A percentile compares a stretch with the other conserved stretches of the same genome.
Evolutionary conservation across 2,329 filamentous ascomycete species (phyloP).

Genomic region (Chaetothyriales sp.): DNA sequence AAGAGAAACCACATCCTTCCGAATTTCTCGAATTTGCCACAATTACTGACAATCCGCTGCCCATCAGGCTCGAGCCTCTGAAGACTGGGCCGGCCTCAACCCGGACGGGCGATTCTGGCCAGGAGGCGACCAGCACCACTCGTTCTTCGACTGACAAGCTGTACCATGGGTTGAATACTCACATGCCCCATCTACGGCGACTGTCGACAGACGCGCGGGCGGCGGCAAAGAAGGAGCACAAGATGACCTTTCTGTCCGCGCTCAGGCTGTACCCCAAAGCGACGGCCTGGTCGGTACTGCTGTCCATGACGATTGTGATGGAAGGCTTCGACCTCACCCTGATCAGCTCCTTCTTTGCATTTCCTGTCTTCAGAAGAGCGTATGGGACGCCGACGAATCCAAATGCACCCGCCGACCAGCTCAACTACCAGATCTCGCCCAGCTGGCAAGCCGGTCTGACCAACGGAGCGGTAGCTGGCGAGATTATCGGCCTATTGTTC

Average conservation of each 20-base stretch:
- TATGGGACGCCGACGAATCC: slow-evolving; percentile 9
- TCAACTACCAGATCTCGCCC: slow-evolving; percentile 35
- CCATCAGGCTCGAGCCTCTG: slow-evolving; percentile 6
- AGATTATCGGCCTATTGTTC: slow-evolving; percentile 51
- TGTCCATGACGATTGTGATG: slow-evolving; percentile 20
- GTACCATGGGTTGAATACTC: slow-evolving; percentile 10
- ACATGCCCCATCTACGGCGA: slow-evolving; percentile 13
- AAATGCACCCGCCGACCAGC: slow-evolving; percentile 25
- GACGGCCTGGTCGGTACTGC: slow-evolving; percentile 18
- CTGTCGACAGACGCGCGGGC: slow-evolving; percentile 14
- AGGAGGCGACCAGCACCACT: slow-evolving; percentile 3
- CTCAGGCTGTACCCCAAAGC: slow-evolving; percentile 19
- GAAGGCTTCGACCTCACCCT: slow-evolving; percentile 21
- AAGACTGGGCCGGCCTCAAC: not conserved
- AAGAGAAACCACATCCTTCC: slow-evolving; percentile 12
- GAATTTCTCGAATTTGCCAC: slow-evolving; percentile 14
- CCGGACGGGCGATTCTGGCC: not conserved
- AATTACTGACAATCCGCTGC: not conserved
- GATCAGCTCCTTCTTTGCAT: slow-evolving; percentile 20
- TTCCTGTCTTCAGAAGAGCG: slow-evolving; percentile 22
- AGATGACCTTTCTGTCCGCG: slow-evolving; percentile 17
- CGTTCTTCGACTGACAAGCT: slow-evolving; percentile 13
- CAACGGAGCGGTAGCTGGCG: slow-evolving; percentile 44
- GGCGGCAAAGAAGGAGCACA: slow-evolving; percentile 16
- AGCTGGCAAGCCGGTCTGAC: slow-evolving; percentile 44